These are phyloP conservation scores for Erigeron canadensis DNA, from an alignment of 129 eudicot genomes.

Conservation along the genomic window DNA sequence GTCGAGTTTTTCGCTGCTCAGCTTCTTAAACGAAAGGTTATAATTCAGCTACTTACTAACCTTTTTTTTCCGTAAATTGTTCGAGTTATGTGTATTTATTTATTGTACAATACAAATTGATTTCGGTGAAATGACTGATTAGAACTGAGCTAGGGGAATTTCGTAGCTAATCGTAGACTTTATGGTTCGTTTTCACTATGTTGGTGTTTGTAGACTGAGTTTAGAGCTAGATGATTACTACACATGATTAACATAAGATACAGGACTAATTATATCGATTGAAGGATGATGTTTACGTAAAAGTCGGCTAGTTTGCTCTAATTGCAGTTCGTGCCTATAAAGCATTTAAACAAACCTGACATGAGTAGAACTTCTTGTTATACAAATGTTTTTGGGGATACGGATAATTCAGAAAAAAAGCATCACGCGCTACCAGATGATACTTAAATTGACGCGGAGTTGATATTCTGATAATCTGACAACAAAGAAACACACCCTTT, in stretches of 20 bases:
- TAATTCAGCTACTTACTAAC: too few species aligned
- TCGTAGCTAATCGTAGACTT: too few species aligned
- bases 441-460: neutral
- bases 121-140: too few species aligned
- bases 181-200: too few species aligned
- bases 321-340: neutral
- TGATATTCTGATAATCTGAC: neutral
- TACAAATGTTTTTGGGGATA: neutral
- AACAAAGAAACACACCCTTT: neutral
- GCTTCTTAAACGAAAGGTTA: slow-evolving; percentile 88
- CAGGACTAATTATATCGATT: neutral
- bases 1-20: slow-evolving; percentile 94
- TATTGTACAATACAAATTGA: too few species aligned
- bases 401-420: neutral
- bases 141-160: too few species aligned
- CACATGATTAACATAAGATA: neutral
- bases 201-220: too few species aligned
- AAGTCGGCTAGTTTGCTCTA: neutral
- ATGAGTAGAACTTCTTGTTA: neutral
- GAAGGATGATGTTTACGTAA: neutral
- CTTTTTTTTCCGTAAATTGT: neutral
- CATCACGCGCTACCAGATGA: neutral
- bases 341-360: neutral
- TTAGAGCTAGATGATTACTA: neutral
- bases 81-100: too few species aligned